Evolutionary conservation across 495 filamentous ascomycete genomes (phyloP).

Genomic region (Diplogelasinospora grovesii): DNA sequence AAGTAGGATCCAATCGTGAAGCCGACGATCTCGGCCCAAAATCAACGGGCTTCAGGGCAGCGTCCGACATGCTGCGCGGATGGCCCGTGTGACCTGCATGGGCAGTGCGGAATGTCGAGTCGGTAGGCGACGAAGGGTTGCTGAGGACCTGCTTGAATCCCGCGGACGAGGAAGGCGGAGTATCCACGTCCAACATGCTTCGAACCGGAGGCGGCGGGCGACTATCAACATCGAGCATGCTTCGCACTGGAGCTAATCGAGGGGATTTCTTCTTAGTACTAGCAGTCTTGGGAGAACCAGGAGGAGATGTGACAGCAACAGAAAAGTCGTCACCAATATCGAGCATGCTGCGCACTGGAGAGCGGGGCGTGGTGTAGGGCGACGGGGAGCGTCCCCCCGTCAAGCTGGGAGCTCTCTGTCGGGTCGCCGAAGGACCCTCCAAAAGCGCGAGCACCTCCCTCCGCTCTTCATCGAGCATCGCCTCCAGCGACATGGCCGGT

Average conservation of each 20-base stretch:
- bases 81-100: slow-evolving; percentile 22
- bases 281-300: slow-evolving; percentile 18
- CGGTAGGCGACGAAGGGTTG: slow-evolving; percentile 37
- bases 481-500: slow-evolving; percentile 56
- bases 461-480: slow-evolving; percentile 66
- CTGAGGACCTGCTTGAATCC: slow-evolving; percentile 21
- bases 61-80: slow-evolving; percentile 48
- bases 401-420: slow-evolving; percentile 31
- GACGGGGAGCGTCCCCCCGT: slow-evolving; percentile 37
- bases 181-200: slow-evolving; percentile 38
- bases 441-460: slow-evolving; percentile 61
- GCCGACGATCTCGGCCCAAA: slow-evolving; percentile 31
- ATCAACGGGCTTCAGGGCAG: slow-evolving; percentile 34
- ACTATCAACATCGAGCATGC: slow-evolving; percentile 53
- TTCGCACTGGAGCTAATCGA: slow-evolving; percentile 42
- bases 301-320: slow-evolving; percentile 8
- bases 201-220: slow-evolving; percentile 28
- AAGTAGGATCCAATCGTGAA: slow-evolving; percentile 33
- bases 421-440: slow-evolving; percentile 33
- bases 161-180: slow-evolving; percentile 16
- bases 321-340: slow-evolving; percentile 38
- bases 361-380: slow-evolving; percentile 42
- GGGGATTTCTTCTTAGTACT: slow-evolving; percentile 19
- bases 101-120: slow-evolving; percentile 11
- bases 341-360: slow-evolving; percentile 51